Percentiles rank a stretch among this genome's conserved stretches.
phyloP scores from a whole-genome alignment of 2,329 filamentous ascomycete species.

The Fusarium sp. region DNA sequence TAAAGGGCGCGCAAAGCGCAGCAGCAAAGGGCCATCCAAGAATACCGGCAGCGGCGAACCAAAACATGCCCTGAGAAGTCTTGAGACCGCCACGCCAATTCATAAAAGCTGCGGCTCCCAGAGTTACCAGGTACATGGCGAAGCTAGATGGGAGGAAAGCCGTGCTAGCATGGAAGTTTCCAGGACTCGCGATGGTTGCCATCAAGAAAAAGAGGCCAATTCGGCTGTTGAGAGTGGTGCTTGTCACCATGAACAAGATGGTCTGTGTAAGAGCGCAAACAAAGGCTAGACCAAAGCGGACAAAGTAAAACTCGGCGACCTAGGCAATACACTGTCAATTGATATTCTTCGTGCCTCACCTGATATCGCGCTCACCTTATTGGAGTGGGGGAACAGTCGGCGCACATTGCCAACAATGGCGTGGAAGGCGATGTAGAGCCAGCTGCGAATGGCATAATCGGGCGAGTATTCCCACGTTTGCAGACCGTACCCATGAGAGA shows the following conservation, averaged over 20 bases:
- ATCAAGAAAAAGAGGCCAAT: constrained; percentile 88
- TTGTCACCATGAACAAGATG: constrained; percentile 81
- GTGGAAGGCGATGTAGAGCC: constrained; percentile 88
- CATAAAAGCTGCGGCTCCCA: constrained; percentile 90
- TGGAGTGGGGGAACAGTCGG: constrained; percentile 70
- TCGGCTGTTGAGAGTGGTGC: constrained; percentile 80
- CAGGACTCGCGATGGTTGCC: constrained; percentile 81
- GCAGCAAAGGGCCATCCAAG: constrained; percentile 96
- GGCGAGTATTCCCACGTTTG: constrained; percentile 99
- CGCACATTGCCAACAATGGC: constrained; percentile 76
- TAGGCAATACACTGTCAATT: constrained; percentile 45
- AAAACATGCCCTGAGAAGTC: constrained; percentile 86
- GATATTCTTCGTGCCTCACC: neutral
- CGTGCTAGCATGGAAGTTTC: constrained; percentile 91
- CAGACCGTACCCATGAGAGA: constrained; percentile 90
- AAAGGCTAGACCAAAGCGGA: constrained; percentile 80
- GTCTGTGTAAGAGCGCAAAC: constrained; percentile 86
- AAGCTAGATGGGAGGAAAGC: constrained; percentile 94
- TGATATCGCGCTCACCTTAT: constrained; percentile 60
- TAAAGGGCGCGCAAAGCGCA: constrained; percentile 82
- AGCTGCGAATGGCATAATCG: constrained; percentile 93
- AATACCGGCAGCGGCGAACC: constrained; percentile 87
- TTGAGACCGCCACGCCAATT: constrained; percentile 85
- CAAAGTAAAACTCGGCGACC: constrained; percentile 85
- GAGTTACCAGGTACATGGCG: constrained; percentile 92